A percentile compares a stretch with the other conserved stretches of the same genome.
Conservation (phyloP, 2,329 filamentous ascomycete genomes). For the Sporothrix brunneoviolacea region DNA sequence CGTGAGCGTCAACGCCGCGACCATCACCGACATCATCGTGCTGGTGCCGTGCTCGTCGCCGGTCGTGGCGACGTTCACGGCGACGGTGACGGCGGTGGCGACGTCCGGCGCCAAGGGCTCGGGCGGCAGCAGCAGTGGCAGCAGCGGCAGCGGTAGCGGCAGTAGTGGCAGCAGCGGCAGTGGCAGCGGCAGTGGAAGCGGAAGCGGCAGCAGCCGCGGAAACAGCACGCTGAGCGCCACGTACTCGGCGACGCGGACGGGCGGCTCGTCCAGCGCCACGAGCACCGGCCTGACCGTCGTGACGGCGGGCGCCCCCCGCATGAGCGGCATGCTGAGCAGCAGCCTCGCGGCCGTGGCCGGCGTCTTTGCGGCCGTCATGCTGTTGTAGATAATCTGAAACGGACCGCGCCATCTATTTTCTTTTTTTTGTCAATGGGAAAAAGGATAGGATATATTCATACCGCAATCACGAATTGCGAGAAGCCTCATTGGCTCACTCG, state of each 20-base stretch:
- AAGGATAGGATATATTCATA: too few species aligned
- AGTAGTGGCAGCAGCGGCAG: not conserved
- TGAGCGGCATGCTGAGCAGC: slow-evolving; percentile 1
- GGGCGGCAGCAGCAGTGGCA: not conserved
- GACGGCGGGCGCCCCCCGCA: slow-evolving; percentile 3
- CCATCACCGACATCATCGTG: slow-evolving; percentile 20
- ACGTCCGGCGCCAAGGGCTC: not conserved
- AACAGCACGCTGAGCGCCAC: slow-evolving; percentile 5
- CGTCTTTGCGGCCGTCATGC: slow-evolving; percentile 4
- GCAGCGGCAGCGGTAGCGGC: not conserved
- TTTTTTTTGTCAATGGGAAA: too few species aligned
- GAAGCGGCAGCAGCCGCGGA: not conserved
- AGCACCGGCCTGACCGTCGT: slow-evolving; percentile 2
- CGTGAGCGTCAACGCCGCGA: slow-evolving; percentile 14
- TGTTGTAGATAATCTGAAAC: slow-evolving; percentile 6
- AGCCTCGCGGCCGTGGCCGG: slow-evolving; percentile 2
- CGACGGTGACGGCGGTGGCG: slow-evolving; percentile 44
- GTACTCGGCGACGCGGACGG: not conserved
- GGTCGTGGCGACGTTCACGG: slow-evolving; percentile 40
- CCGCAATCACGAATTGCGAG: too few species aligned
- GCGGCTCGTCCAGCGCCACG: not conserved
- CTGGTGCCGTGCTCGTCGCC: slow-evolving; percentile 21
- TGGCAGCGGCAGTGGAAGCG: slow-evolving; percentile 1
- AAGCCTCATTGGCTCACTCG: too few species aligned
- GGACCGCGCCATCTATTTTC: too few species aligned